Conservation (phyloP, 2,329 filamentous ascomycete species). For the Scytalidium sp. region DNA sequence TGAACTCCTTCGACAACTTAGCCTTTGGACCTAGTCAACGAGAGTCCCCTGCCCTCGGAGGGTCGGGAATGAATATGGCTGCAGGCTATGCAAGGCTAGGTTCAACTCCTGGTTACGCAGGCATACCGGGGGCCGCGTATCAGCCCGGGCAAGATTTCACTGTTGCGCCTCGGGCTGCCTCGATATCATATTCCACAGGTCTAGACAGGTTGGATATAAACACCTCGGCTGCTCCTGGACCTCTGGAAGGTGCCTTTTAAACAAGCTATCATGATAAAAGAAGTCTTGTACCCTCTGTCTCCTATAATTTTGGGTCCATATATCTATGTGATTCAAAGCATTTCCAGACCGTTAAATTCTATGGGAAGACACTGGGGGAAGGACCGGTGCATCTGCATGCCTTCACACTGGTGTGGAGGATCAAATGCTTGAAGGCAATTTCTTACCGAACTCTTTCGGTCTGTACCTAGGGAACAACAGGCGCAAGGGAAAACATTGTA, state of each 20-base stretch:
- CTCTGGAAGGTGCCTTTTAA: not conserved
- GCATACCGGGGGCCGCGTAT: not conserved
- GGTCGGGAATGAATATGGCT: not conserved
- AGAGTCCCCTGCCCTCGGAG: not conserved
- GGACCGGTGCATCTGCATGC: too few species aligned
- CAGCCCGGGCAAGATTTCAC: not conserved
- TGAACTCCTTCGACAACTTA: not conserved
- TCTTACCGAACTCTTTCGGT: too few species aligned
- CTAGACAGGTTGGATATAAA: not conserved
- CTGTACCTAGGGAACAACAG: too few species aligned
- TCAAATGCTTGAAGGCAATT: too few species aligned
- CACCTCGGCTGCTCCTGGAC: not conserved
- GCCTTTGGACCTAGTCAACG: not conserved
- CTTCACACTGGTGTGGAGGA: too few species aligned
- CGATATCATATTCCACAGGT: not conserved
- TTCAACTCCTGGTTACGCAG: slow-evolving; percentile 3
- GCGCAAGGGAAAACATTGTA: too few species aligned
- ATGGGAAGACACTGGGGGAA: too few species aligned
- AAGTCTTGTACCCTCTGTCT: too few species aligned
- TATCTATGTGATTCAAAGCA: too few species aligned
- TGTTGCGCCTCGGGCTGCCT: not conserved
- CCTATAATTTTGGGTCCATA: too few species aligned
- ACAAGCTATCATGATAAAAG: too few species aligned
- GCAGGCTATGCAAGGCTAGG: slow-evolving; percentile 7
- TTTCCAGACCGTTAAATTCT: too few species aligned